Evolutionary conservation across 495 filamentous ascomycete species (phyloP), one percentile per base, ranked within the genome.

Genomic region (Penicillium bovifimosum): DNA sequence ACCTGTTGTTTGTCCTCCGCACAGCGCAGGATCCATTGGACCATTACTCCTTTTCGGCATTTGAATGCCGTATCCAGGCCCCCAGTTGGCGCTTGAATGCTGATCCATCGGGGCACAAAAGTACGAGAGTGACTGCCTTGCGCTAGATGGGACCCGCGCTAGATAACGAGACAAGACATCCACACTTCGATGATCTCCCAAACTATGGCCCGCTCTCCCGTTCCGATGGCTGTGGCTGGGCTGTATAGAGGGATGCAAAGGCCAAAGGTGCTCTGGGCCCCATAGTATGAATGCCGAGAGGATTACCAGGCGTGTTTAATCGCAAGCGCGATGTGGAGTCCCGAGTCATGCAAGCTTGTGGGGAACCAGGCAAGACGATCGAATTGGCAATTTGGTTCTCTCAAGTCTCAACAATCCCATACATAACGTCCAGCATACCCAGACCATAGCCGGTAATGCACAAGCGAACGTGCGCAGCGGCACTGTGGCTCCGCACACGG

Each of bases 401-500:
- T 43, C 20, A 24, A 32, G 16, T 42, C 41, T 43, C 20, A 24
- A 32, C 31, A 11, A 20, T 16, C 18, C 16, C 1, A 41, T 41
- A 14, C 11, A 34, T 10, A 48, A 13, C 31, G 32, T 11, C 10
- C 32, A 11, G 32, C 11, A 34, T 34, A 34, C 44, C 18, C 11
- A 26, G 9, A 11, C 14, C 10, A 11, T 24, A 27, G 24, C 18
- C 11, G 11, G 6, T 10, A 13, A 7, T 10, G 13, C 18, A 9
- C 17, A 14, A 13, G 20, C 33, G 16, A 36, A 17, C n/a, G 33
- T 50, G 7, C 28, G 47, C 26, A 39, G n/a, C 39, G 5, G n/a
- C n/a, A n/a, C n/a, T 16, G 34, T 36, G 20, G 33, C 46, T 53
- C 33, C 40, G 40, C 41, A 47, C 50, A 39, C 26, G 10, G 40